Evolutionary conservation across 768 basidiomycete genomes (phyloP), one percentile per base, ranked within the genome.

Genomic region (Lactarius sanguifluus): DNA sequence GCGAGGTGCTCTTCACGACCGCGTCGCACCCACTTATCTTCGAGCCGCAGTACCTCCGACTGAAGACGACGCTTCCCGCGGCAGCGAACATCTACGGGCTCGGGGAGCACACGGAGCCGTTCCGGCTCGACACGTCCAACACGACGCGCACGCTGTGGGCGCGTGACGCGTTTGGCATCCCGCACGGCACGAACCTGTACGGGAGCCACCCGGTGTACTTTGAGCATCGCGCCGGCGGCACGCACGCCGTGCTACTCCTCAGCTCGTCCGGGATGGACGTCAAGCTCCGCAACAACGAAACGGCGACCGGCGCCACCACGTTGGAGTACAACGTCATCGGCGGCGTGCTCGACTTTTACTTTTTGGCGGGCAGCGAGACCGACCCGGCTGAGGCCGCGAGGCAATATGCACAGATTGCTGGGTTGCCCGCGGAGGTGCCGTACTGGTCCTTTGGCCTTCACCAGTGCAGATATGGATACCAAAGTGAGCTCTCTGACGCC

Each of bases 301-400:
- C 76, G 13, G 69, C 72, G 34, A 74, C 23, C 6, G 50, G 69
- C 6, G 76, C 65, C 12, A 78, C 80, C 9, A 75, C 83, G 3
- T 75, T 90, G 65, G 88, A 92, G 77, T 94, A 92, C 74, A 87
- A 90, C 67, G 82, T 84, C 38, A 88, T 94, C 70, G 91, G 91
- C 4, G 90, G 90, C 10, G 82, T 91, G 1, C 74, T 92, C 38
- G 90, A 92, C 73, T 86, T 92, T 69, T 89, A 91, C 79, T 91
- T 94, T 77, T 77, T 92, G 60, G 84, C 87, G 36, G 90, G 90
- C 8, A 87, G 85, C 71, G 78, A 81, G 69, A 80, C 75, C 5
- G 81, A 86, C 71, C 88, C 88, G 3, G 79, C 75, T 2, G 83
- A 82, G 52, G 83, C 87, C 0, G 82, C 86, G 6, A 78, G 81